Conservation (phyloP, 1,284 basidiomycete genomes). For the Microbotryum scabiosae region DNA sequence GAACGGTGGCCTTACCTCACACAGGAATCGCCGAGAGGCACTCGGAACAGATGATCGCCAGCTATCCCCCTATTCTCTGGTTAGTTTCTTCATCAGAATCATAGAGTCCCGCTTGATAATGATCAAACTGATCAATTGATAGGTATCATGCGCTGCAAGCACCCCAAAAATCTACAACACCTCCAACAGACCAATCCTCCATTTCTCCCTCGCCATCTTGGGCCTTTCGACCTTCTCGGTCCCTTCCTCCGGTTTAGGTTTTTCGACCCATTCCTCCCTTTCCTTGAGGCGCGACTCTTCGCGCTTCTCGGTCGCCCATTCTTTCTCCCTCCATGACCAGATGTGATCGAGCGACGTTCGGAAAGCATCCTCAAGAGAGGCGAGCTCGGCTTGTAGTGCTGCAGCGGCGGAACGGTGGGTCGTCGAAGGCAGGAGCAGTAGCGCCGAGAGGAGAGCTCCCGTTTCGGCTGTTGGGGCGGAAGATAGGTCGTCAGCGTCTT, state of each 20-base stretch:
- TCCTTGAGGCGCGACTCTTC: conserved; percentile 17
- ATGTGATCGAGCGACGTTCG: background rate
- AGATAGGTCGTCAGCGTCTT: too few species aligned
- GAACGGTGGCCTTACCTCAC: too few species aligned
- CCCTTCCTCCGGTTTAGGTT: conserved; percentile 18
- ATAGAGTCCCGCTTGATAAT: too few species aligned
- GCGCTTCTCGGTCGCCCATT: conserved; percentile 19
- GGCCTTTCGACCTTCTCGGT: conserved; percentile 24
- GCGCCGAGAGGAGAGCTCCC: conserved; percentile 14
- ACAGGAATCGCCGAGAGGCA: too few species aligned
- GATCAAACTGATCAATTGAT: too few species aligned
- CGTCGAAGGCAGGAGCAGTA: conserved; percentile 15
- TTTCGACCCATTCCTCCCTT: conserved; percentile 21
- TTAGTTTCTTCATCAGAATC: too few species aligned
- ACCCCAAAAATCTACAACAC: background rate
- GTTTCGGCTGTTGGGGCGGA: conserved; percentile 9
- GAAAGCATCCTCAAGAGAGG: conserved; percentile 8
- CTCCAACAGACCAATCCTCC: conserved; percentile 16
- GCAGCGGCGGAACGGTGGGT: conserved; percentile 14
- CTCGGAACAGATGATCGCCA: too few species aligned
- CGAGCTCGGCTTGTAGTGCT: conserved; percentile 14
- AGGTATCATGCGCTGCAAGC: too few species aligned
- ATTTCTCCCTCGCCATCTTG: conserved; percentile 7
- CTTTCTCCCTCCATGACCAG: conserved; percentile 19
- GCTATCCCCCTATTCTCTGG: too few species aligned